These are phyloP conservation scores for Eucalyptus erythrocorys DNA, from an alignment of 345 rosid genomes.

Conservation along the genomic window DNA sequence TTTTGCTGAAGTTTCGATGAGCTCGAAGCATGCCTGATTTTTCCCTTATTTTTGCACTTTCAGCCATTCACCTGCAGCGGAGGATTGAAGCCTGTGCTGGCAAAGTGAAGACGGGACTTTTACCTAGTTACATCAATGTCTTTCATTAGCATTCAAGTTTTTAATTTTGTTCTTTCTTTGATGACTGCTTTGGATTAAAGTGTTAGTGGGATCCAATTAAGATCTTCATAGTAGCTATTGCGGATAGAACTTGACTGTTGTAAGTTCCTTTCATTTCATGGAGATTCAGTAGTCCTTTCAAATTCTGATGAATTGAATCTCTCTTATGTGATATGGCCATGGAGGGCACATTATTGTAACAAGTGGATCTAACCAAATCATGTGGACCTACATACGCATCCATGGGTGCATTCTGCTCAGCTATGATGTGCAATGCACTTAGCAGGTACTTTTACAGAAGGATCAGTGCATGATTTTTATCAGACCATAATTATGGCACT, in stretches of 20 bases:
- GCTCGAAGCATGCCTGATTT: not conserved
- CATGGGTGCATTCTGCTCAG: not conserved
- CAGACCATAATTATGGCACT: not conserved
- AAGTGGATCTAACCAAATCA: not conserved
- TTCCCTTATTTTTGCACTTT: not conserved
- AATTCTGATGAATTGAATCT: not conserved
- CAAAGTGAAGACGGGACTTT: not conserved
- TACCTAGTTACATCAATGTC: not conserved
- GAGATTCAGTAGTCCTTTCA: not conserved
- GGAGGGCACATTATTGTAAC: not conserved
- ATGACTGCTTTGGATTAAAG: not conserved
- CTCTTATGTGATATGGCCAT: not conserved
- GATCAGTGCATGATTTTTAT: not conserved
- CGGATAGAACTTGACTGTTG: not conserved
- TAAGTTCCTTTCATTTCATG: not conserved
- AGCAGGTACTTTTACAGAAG: not conserved
- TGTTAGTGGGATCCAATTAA: not conserved
- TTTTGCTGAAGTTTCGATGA: not conserved
- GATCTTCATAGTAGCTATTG: not conserved
- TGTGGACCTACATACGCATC: not conserved
- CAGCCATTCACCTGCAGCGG: slow-evolving; percentile 30
- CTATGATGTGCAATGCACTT: not conserved
- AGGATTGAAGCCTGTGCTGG: slow-evolving; percentile 10
- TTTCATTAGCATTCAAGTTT: not conserved
- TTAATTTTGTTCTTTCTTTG: not conserved